A percentile compares a stretch with the other conserved stretches of the same genome.
Evolutionary conservation across 1,139 yeast species (phyloP).

Genomic region (Debaryomycetaceae sp.): DNA sequence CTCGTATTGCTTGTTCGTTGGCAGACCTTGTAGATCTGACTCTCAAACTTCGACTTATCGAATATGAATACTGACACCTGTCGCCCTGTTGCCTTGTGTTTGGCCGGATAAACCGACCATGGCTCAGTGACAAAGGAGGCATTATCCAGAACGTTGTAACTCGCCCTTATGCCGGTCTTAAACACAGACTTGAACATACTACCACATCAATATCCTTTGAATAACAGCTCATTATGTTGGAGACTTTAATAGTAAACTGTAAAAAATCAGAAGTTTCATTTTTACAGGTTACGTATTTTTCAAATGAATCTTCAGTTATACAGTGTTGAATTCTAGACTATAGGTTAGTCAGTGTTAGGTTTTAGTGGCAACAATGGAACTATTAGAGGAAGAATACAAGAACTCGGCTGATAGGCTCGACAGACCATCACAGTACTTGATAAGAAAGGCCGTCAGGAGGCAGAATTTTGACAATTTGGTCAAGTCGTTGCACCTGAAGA

Average conservation of each 20-base stretch:
- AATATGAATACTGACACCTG: constrained; percentile 81
- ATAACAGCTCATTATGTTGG: too few species aligned
- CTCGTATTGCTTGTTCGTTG: constrained; percentile 37
- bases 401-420: constrained; percentile 65
- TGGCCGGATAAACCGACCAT: constrained; percentile 85
- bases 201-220: neutral
- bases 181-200: constrained; percentile 38
- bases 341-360: neutral
- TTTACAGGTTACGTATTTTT: neutral
- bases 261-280: neutral
- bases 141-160: constrained; percentile 69
- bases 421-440: constrained; percentile 71
- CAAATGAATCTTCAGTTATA: neutral
- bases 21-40: constrained; percentile 50
- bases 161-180: constrained; percentile 68
- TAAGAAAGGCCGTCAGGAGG: constrained; percentile 66
- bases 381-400: constrained; percentile 53
- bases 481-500: constrained; percentile 60
- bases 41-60: constrained; percentile 75
- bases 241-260: neutral
- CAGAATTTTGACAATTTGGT: constrained; percentile 56
- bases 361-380: constrained; percentile 29
- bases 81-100: constrained; percentile 55
- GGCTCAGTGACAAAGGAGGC: constrained; percentile 77
- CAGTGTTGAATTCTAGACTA: neutral